phyloP scores from a whole-genome alignment of 1,284 basidiomycete genomes.

The Cryptococcus maquisensis region DNA sequence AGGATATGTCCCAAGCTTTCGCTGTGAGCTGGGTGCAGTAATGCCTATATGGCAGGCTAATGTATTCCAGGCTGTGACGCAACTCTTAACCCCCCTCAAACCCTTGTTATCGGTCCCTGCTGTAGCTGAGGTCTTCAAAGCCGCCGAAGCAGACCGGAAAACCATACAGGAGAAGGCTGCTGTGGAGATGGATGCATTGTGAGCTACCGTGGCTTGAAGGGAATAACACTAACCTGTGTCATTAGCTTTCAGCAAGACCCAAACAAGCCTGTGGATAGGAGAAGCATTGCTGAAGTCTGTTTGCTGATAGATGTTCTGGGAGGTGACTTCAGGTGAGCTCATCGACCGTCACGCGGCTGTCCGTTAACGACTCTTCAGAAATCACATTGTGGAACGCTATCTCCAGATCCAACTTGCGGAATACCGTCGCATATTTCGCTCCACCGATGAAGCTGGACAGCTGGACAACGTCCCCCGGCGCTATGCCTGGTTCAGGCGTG shows the following conservation, averaged over 20 bases:
- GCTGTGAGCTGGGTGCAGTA: constrained; percentile 52
- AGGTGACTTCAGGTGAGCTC: constrained; percentile 56
- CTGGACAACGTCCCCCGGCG: constrained; percentile 90
- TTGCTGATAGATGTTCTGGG: constrained; percentile 81
- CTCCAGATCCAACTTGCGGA: constrained; percentile 87
- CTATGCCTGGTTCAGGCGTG: constrained; percentile 92
- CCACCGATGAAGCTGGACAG: constrained; percentile 87
- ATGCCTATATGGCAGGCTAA: background rate
- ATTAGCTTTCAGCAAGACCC: constrained; percentile 72
- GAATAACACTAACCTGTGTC: background rate
- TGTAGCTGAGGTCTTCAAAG: constrained; percentile 70
- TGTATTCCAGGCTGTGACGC: constrained; percentile 67
- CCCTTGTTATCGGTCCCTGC: constrained; percentile 67
- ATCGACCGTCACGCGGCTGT: background rate
- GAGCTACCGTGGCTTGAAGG: constrained; percentile 43
- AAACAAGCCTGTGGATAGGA: constrained; percentile 61
- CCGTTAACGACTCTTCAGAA: constrained; percentile 34
- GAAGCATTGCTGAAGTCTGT: constrained; percentile 70
- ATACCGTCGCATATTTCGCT: constrained; percentile 91
- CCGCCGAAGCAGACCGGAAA: constrained; percentile 72
- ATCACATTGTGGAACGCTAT: constrained; percentile 81
- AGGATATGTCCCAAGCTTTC: constrained; percentile 75
- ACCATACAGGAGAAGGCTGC: constrained; percentile 72
- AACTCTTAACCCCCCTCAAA: constrained; percentile 73
- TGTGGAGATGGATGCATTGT: constrained; percentile 86